Evolutionary conservation across 2,329 filamentous ascomycete species (phyloP), one percentile per base, ranked within the genome.

Genomic region (Pseudocercospora cruenta): DNA sequence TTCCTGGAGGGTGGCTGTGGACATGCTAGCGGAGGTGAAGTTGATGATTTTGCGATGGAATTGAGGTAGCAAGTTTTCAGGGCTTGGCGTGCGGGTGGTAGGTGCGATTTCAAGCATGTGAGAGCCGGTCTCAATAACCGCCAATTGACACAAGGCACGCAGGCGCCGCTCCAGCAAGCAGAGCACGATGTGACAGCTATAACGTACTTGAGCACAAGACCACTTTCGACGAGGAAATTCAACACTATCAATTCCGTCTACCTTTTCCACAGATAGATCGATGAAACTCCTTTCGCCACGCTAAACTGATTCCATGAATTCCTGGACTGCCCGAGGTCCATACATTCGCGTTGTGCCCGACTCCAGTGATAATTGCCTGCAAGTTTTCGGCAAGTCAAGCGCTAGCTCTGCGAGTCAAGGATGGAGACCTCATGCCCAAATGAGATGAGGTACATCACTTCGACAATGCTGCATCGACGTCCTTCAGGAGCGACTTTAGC

Each of bases 401-500:
- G 39, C 39, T 43, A 19, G 39, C 16, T n/a, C 39, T 19, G n/a
- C 12, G 31, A 33, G 31, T 9, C 7, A 5, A 26, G 24, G 24
- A 26, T 26, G 24, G 24, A 31, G 28, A 7, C 31, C 9, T 33
- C 31, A 33, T 33, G 31, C 31, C 12, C 33, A 36, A 14, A 36
- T 36, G 31, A 1, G 10, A 14, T 14, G 1, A 8, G 16, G 16
- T 43, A 6, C 6, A 19, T 26, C 54, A 67, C 58, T 67, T 67
- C 22, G 62, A 62, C 60, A 72, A 45, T 7, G 64, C 69, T 57
- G 70, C 73, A 54, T 64, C 66, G 3, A 77, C 26, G 47, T 77
- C 75, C 67, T 67, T 70, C 36, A 58, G 51, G 51, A 77, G 65
- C 22, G 62, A 58, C 72, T 77, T 75, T 69, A 77, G 57, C 67